Evolutionary conservation across 768 basidiomycete species (phyloP).

Genomic region (Plicaturopsis crispa): DNA sequence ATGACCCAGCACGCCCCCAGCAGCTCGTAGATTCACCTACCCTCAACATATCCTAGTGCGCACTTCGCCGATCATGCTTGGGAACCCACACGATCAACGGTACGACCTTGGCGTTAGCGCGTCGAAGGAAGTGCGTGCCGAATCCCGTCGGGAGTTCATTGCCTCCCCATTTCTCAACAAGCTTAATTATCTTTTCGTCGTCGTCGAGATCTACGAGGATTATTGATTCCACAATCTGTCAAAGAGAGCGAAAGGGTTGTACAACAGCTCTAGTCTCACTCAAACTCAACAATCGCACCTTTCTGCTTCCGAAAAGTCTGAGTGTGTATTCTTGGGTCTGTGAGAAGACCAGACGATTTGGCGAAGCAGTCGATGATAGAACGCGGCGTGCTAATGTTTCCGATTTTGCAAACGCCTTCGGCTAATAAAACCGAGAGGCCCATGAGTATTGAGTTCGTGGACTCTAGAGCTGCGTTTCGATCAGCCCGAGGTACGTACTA

Average conservation of each 20-base stretch:
- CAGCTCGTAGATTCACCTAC: too few species aligned
- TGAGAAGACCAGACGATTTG: constrained; percentile 52
- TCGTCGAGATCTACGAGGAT: constrained; percentile 60
- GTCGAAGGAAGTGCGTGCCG: constrained; percentile 40
- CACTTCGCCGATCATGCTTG: too few species aligned
- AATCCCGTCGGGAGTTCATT: constrained; percentile 41
- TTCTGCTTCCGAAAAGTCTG: constrained; percentile 43
- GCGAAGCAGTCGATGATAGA: constrained; percentile 49
- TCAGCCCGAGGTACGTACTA: neutral
- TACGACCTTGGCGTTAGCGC: constrained; percentile 38
- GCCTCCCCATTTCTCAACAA: constrained; percentile 58
- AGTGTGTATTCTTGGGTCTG: constrained; percentile 57
- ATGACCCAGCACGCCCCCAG: too few species aligned
- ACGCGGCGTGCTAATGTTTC: constrained; percentile 43
- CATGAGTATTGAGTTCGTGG: neutral
- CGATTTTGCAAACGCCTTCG: constrained; percentile 46
- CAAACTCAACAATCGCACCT: constrained; percentile 23
- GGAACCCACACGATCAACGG: constrained; percentile 51
- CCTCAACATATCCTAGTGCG: too few species aligned
- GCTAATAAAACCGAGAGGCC: constrained; percentile 23
- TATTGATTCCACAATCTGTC: constrained; percentile 50
- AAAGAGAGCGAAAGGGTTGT: neutral
- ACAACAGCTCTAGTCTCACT: neutral
- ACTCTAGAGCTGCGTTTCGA: constrained; percentile 15
- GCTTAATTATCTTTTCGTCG: constrained; percentile 47